Conservation (phyloP, 2,329 filamentous ascomycete species). For the Arthroderma sp. region DNA sequence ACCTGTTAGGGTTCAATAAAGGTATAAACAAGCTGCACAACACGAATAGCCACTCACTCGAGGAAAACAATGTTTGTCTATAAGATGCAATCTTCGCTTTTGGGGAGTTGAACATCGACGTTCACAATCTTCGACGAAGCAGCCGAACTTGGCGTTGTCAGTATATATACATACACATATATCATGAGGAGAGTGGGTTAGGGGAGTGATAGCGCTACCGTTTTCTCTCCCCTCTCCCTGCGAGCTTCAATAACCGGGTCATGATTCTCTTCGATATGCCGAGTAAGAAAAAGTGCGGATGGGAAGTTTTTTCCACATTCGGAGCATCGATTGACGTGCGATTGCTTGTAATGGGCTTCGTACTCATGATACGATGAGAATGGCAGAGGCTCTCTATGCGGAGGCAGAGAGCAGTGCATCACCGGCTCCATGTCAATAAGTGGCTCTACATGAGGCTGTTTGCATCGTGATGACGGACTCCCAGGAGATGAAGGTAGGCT, state of each 20-base stretch:
- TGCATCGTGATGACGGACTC: constrained; percentile 25
- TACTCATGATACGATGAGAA: constrained; percentile 71
- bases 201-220: constrained; percentile 35
- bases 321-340: constrained; percentile 71
- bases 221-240: constrained; percentile 73
- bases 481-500: too few species aligned
- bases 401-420: constrained; percentile 73
- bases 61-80: constrained; percentile 90
- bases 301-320: constrained; percentile 84
- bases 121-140: constrained; percentile 81
- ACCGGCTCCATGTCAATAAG: constrained; percentile 22
- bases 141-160: constrained; percentile 50
- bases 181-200: neutral
- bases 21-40: neutral
- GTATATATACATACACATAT: neutral
- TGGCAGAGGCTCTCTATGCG: constrained; percentile 55
- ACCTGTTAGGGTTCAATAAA: neutral
- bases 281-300: constrained; percentile 59
- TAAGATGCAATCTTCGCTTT: constrained; percentile 76
- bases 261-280: constrained; percentile 88
- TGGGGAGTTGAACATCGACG: constrained; percentile 68
- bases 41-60: constrained; percentile 29
- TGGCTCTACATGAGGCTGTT: constrained; percentile 43
- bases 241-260: constrained; percentile 62
- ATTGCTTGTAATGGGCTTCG: constrained; percentile 70